A percentile compares a stretch with the other conserved stretches of the same genome.
These are phyloP conservation scores for Pythium chondricola DNA, from an alignment of 352 stramenopile genomes.

Conservation along the genomic window DNA sequence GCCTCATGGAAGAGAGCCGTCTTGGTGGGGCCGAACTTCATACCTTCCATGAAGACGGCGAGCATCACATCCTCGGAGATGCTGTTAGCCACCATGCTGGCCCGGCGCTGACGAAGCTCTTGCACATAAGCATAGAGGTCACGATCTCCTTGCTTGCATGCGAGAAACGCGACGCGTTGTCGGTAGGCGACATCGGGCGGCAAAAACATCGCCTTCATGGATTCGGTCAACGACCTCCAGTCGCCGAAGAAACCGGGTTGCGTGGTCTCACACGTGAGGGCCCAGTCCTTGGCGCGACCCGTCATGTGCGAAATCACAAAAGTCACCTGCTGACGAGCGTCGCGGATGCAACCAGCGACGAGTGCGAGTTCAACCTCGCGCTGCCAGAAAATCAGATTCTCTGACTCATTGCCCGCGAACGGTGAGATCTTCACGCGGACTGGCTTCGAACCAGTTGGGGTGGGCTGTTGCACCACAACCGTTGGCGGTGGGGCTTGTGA, in stretches of 20 bases:
- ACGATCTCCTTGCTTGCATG: constrained; percentile 15
- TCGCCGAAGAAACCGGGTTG: constrained; percentile 12
- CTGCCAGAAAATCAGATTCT: constrained; percentile 16
- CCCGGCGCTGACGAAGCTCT: constrained; percentile 13
- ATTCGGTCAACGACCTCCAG: not conserved
- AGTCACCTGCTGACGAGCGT: constrained; percentile 11
- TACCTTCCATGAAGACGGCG: constrained; percentile 4
- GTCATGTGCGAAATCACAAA: constrained; percentile 14
- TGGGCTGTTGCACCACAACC: no score
- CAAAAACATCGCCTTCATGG: constrained; percentile 11
- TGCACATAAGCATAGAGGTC: constrained; percentile 13
- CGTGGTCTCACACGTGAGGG: constrained; percentile 6
- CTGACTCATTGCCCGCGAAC: constrained; percentile 4
- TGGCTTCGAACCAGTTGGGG: no score
- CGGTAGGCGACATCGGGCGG: constrained; percentile 18
- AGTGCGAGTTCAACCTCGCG: constrained; percentile 20
- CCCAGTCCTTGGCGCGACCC: constrained; percentile 16
- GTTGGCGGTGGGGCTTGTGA: no score
- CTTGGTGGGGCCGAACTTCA: constrained; percentile 1
- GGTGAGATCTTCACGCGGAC: not conserved
- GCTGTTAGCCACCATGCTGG: constrained; percentile 1
- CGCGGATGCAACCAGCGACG: not conserved
- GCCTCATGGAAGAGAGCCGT: not conserved
- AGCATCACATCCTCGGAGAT: constrained; percentile 1
- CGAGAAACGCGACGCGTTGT: constrained; percentile 17